Evolutionary conservation across 148 eudicot genomes (phyloP).

Genomic region (Fagopyrum homotropicum): DNA sequence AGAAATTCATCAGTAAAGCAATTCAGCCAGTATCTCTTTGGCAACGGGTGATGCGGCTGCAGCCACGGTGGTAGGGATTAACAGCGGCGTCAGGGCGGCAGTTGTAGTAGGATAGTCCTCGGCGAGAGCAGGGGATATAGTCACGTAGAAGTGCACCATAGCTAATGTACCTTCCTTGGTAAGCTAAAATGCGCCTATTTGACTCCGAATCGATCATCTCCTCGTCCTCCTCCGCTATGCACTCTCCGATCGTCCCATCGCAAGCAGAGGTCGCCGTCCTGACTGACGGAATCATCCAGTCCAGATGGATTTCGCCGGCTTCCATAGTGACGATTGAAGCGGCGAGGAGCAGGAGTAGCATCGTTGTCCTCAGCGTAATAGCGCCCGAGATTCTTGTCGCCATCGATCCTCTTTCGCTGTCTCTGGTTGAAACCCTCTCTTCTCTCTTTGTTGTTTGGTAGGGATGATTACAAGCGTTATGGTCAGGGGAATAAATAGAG

Average conservation of each 20-base stretch:
- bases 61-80: constrained; percentile 43
- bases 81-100: constrained; percentile 32
- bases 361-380: neutral
- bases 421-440: neutral
- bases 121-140: constrained; percentile 37
- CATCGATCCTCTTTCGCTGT: neutral
- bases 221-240: constrained; percentile 17
- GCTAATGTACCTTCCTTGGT: constrained; percentile 31
- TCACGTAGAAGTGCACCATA: constrained; percentile 34
- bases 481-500: neutral
- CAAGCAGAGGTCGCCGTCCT: neutral
- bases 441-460: neutral
- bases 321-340: neutral
- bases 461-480: neutral
- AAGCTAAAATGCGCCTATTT: constrained; percentile 49
- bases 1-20: neutral
- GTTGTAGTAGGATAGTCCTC: constrained; percentile 43
- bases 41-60: constrained; percentile 34
- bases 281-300: constrained; percentile 3
- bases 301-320: constrained; percentile 6
- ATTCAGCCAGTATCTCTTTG: constrained; percentile 5
- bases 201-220: constrained; percentile 46
- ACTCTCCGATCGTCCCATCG: constrained; percentile 5
- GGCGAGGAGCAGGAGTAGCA: neutral
- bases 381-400: neutral